Base-by-base conservation (phyloP, 2,329 filamentous ascomycete species). In the Geosmithia morbida region DNA sequence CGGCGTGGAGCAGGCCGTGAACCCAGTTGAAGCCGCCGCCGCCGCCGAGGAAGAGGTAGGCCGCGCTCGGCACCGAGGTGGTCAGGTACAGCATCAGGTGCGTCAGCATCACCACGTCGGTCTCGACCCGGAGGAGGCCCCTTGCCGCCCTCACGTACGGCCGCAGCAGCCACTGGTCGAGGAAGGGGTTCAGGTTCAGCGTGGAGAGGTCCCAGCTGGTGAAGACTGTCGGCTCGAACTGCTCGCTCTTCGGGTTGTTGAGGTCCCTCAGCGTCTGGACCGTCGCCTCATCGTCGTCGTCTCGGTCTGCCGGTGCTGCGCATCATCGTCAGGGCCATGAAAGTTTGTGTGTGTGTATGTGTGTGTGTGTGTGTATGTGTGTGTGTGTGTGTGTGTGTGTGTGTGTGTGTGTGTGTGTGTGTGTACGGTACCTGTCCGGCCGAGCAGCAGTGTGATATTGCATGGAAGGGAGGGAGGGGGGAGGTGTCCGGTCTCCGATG, bases 41-140 rank as follows among this genome's bases (percentile, higher is more conserved):
- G n/a, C 22, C 22, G 56, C 71, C 66, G 54, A 72, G 68, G 61
- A 77, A 85, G 13, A 90, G 69, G 48, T 72, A 70, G 8, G 79
- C 50, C 0, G 83, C 83, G 52, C 81, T 86, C 1, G 84, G 83
- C 1, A 89, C 62, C 1, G 80, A 80, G 1, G 83, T 86, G 48
- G 66, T 67, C 50, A 83, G 72, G 66, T 89, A 89, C 22, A 87
- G 64, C 37, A 88, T 59, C 19, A 90, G 70, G 60, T 90, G 85
- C 0, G 83, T 87, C 48, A 89, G 61, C 71, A 90, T 86, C 44
- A 88, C 75, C 17, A 89, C 82, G 59, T 90, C 85, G 1, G 82
- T 83, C 48, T 77, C 71, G 49, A 76, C 67, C 14, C 83, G 79
- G 10, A 84, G 80, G 19, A 81, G 61, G 2, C 58, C 61, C 41